A percentile compares a stretch with the other conserved stretches of the same genome.
phyloP scores from a whole-genome alignment of 768 basidiomycete genomes.

The Tricholoma hemisulphureum region DNA sequence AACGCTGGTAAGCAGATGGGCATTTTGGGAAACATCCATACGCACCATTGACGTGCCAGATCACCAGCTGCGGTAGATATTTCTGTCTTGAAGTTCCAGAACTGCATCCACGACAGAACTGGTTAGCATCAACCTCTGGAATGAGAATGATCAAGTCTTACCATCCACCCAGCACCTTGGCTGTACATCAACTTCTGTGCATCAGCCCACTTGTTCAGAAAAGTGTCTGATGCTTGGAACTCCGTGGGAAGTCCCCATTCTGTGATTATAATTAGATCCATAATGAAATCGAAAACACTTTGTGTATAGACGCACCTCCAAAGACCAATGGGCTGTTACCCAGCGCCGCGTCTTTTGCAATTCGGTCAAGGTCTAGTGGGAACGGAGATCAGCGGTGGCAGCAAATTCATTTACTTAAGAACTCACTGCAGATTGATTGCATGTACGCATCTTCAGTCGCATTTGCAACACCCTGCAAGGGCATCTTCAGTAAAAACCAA shows the following conservation, averaged over 20 bases:
- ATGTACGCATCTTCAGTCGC: constrained; percentile 65
- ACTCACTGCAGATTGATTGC: constrained; percentile 66
- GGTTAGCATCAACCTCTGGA: not conserved
- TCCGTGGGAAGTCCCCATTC: constrained; percentile 51
- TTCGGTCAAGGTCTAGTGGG: constrained; percentile 54
- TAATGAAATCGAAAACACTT: not conserved
- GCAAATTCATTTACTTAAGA: not conserved
- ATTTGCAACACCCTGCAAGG: constrained; percentile 63
- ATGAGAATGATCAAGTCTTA: constrained; percentile 31
- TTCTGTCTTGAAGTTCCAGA: constrained; percentile 78
- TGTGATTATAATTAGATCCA: constrained; percentile 5
- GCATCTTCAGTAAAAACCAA: constrained; percentile 2
- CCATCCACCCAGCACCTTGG: constrained; percentile 64
- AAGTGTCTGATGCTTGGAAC: not conserved
- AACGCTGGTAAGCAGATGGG: not conserved
- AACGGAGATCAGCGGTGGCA: not conserved
- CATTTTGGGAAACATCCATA: not conserved
- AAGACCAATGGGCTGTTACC: constrained; percentile 41
- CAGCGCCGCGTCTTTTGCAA: constrained; percentile 35
- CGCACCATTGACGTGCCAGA: constrained; percentile 65
- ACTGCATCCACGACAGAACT: constrained; percentile 20
- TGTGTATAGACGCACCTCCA: constrained; percentile 29
- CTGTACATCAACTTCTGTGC: constrained; percentile 69
- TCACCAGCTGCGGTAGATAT: constrained; percentile 48
- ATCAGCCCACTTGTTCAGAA: constrained; percentile 58